Conservation (phyloP, 306 rosid species). For the Vigna mungo region DNA sequence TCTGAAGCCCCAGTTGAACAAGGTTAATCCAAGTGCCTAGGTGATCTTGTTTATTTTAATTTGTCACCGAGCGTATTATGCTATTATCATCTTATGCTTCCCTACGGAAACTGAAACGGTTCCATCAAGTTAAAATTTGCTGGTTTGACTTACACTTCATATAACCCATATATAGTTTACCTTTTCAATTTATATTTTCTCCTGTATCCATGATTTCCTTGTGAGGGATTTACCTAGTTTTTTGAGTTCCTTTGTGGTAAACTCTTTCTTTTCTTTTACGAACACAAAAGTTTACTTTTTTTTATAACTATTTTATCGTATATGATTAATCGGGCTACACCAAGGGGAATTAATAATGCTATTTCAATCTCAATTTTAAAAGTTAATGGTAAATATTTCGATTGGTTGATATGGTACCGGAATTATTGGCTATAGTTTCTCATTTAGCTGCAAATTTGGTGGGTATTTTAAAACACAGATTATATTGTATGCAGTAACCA, state of each 20-base stretch:
- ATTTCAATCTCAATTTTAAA: background rate
- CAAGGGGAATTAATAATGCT: background rate
- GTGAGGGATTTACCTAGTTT: background rate
- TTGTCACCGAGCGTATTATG: constrained; percentile 6
- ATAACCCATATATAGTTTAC: background rate
- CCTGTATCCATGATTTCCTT: background rate
- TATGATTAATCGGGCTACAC: no score
- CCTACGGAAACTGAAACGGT: background rate
- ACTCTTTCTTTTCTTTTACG: no score
- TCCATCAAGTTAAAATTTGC: background rate
- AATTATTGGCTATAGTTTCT: background rate
- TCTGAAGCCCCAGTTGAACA: constrained; percentile 52
- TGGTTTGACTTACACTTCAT: constrained; percentile 8
- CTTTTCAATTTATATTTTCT: background rate
- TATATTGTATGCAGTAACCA: background rate
- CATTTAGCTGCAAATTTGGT: background rate
- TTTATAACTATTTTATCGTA: no score
- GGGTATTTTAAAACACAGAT: background rate
- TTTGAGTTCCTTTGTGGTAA: background rate
- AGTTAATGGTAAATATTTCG: background rate
- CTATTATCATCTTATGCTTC: background rate
- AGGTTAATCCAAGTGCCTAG: background rate
- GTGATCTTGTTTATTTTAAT: background rate
- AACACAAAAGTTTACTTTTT: no score
- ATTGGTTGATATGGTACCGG: background rate